Conservation (phyloP, 148 eudicot genomes). For the Mesembryanthemum crystallinum region DNA sequence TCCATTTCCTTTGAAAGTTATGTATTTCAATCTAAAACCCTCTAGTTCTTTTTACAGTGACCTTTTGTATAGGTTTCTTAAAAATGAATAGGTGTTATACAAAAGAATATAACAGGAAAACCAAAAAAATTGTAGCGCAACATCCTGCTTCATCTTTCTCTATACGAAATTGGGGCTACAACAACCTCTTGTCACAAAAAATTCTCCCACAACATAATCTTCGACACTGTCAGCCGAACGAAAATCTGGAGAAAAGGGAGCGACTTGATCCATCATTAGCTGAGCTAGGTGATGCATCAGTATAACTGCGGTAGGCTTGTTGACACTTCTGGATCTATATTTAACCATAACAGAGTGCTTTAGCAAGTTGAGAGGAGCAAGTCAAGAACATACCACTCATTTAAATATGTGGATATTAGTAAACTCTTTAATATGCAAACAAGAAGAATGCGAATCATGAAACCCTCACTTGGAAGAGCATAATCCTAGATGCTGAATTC, state of each 20-base stretch:
- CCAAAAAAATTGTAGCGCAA: conserved; percentile 3
- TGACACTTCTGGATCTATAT: conserved; percentile 88
- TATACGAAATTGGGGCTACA: not conserved
- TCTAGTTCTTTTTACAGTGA: conserved; percentile 1
- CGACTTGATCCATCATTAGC: conserved; percentile 56
- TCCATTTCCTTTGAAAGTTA: not conserved
- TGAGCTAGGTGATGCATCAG: conserved; percentile 56
- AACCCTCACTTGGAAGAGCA: too few species aligned
- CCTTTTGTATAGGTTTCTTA: not conserved
- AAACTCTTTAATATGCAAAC: not conserved
- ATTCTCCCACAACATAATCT: not conserved
- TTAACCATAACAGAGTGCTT: not conserved
- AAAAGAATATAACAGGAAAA: not conserved
- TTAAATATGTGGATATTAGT: not conserved
- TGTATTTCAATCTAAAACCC: not conserved
- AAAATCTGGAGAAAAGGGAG: conserved; percentile 83
- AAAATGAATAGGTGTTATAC: conserved; percentile 1
- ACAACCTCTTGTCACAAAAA: not conserved
- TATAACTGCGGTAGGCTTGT: conserved; percentile 57
- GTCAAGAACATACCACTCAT: not conserved
- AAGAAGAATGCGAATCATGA: not conserved
- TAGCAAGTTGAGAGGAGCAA: not conserved
- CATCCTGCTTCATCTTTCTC: not conserved
- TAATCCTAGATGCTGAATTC: not conserved
- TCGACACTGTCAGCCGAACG: conserved; percentile 47